Conservation (phyloP, 805 yeast species). For the Saccharomycopsis sp. region DNA sequence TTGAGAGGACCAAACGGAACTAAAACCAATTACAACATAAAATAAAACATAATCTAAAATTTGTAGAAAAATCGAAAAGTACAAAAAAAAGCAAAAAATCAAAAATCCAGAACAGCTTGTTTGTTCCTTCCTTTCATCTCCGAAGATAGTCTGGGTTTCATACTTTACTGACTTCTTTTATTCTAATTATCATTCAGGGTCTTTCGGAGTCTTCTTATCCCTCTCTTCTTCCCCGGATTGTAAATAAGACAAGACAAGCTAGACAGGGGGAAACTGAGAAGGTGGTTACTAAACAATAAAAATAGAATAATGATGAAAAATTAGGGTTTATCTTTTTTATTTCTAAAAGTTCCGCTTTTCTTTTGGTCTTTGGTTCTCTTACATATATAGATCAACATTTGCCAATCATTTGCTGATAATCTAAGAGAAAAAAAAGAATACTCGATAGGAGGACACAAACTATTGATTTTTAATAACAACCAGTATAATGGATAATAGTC, state of each 20-base stretch:
- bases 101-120: neutral
- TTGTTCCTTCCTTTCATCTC: neutral
- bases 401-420: neutral
- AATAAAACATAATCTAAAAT: neutral
- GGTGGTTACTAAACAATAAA: neutral
- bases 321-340: neutral
- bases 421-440: too few relatives aligned
- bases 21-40: neutral
- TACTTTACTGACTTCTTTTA: neutral
- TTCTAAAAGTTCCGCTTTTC: neutral
- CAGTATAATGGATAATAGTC: neutral
- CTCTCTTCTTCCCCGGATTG: too few relatives aligned
- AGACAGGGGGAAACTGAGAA: neutral
- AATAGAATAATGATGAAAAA: neutral
- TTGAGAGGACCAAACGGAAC: neutral
- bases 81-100: neutral
- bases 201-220: neutral
- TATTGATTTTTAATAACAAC: neutral
- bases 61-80: neutral
- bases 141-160: too few relatives aligned
- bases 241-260: neutral
- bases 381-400: neutral
- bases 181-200: neutral
- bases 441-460: neutral
- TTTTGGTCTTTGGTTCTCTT: neutral